Base-by-base conservation (phyloP, 805 yeast genomes). In the Schwanniomyces pseudopolymorphus region DNA sequence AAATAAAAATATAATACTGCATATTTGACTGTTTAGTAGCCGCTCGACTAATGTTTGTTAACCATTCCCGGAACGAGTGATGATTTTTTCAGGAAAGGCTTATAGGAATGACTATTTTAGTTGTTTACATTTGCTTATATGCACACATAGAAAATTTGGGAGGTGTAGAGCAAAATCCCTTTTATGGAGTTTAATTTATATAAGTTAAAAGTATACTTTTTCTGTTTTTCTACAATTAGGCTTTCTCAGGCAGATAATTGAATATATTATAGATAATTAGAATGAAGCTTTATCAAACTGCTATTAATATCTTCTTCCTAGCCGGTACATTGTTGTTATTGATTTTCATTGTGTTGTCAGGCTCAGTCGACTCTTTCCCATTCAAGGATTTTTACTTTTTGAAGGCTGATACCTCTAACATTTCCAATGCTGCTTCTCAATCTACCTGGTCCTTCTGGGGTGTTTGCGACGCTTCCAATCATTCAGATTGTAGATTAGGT, bases 361-460 rank as follows among this genome's bases (percentile, higher is more conserved):
- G 96, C 11, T 72, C 80, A 16, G 65, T 75, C 13, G 58, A 67
- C 35, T 74, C 80, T 37, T 78, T 66, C 71, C 89, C 91, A 22
- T 63, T 89, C 57, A 77, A 79, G 58, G 67, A 75, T 48, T 86
- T 89, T 66, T 90, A 85, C 70, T 89, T 94, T 91, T 60, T 91
- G 36, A 74, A 81, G 59, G 96, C 89, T 22, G 84, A 83, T 57
- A 89, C 96, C 42, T 60, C 78, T 3, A 67, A 63, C 35, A 79
- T 84, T 47, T 45, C 74, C 53, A 63, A 72, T 38, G 85, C 86
- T 6, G 69, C 76, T 24, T 63, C 62, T 31, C 60, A 66, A 13
- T 72, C 89, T 2, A 81, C 91, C 57, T 91, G 97, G 97, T 86
- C 91, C 9, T 80, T 80, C 66, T 91, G 92, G 78, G 83, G 85